Evolutionary conservation across 148 eudicot species (phyloP).

Genomic region (Nyssa sinensis): DNA sequence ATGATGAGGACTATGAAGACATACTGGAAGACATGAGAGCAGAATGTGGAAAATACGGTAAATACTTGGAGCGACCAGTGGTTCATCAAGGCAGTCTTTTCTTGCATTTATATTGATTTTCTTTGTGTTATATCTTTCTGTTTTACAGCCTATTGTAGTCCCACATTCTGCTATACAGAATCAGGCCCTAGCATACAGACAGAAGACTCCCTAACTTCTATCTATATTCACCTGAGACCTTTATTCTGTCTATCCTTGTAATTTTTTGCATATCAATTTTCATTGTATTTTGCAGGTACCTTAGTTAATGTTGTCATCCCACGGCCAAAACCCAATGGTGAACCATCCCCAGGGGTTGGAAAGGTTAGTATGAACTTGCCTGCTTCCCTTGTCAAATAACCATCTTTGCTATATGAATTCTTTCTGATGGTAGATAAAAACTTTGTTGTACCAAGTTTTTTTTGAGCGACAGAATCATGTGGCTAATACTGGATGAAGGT

Average conservation of each 20-base stretch:
- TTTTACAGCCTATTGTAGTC: slow-evolving; percentile 30
- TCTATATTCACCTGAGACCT: slow-evolving; percentile 15
- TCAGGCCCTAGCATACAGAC: slow-evolving; percentile 23
- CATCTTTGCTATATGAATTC: no score
- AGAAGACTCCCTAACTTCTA: slow-evolving; percentile 22
- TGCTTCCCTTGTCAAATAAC: no score
- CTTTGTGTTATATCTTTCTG: slow-evolving; percentile 21
- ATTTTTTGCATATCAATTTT: slow-evolving; percentile 1
- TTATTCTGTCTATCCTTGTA: slow-evolving; percentile 7
- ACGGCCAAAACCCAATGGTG: slow-evolving; percentile 69
- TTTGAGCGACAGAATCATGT: no score
- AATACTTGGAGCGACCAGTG: background rate
- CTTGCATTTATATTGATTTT: slow-evolving; percentile 13
- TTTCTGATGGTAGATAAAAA: no score
- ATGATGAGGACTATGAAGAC: slow-evolving; percentile 86
- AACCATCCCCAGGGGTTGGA: slow-evolving; percentile 75
- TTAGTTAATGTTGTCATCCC: slow-evolving; percentile 78
- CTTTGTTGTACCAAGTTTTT: background rate
- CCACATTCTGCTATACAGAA: slow-evolving; percentile 23
- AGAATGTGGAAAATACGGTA: slow-evolving; percentile 85
- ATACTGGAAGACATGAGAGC: slow-evolving; percentile 81
- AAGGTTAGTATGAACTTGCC: slow-evolving; percentile 70
- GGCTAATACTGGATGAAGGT: no score
- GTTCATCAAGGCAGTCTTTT: background rate
- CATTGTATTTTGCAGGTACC: slow-evolving; percentile 52